Evolutionary conservation across 2,329 filamentous ascomycete genomes (phyloP).

Genomic region (Paraphoma sp.): DNA sequence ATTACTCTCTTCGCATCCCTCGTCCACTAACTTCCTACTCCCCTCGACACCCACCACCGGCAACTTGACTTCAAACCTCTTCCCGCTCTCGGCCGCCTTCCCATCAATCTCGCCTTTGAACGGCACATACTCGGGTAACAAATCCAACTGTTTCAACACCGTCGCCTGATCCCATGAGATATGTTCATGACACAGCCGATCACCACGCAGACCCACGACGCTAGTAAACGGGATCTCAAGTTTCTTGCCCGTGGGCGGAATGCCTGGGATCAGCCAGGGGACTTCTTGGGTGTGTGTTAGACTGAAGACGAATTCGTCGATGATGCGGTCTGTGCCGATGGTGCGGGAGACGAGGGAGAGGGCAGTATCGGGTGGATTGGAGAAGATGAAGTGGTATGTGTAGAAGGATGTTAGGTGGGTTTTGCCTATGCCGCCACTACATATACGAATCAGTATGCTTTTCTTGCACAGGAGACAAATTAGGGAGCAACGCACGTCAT

Average conservation of each 20-base stretch:
- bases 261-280: conserved; percentile 45
- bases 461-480: neutral
- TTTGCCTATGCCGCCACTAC: conserved; percentile 70
- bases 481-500: conserved; percentile 48
- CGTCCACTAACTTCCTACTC: conserved; percentile 58
- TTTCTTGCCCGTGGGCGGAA: conserved; percentile 36
- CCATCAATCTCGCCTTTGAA: conserved; percentile 57
- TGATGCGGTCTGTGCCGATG: conserved; percentile 72
- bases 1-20: conserved; percentile 61
- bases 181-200: conserved; percentile 73
- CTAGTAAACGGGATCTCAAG: conserved; percentile 69
- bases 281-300: conserved; percentile 42
- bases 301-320: conserved; percentile 47
- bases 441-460: neutral
- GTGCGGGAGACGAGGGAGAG: conserved; percentile 76
- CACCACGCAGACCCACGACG: conserved; percentile 72
- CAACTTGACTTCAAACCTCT: conserved; percentile 64
- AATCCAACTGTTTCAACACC: conserved; percentile 65
- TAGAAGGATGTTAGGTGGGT: conserved; percentile 71
- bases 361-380: conserved; percentile 70
- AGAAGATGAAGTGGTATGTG: conserved; percentile 75
- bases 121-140: conserved; percentile 69
- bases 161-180: conserved; percentile 74
- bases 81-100: conserved; percentile 44
- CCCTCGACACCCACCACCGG: conserved; percentile 66